Evolutionary conservation across 371 early-diverging fungal species (phyloP).

Genomic region (Mucor circinelloides): DNA sequence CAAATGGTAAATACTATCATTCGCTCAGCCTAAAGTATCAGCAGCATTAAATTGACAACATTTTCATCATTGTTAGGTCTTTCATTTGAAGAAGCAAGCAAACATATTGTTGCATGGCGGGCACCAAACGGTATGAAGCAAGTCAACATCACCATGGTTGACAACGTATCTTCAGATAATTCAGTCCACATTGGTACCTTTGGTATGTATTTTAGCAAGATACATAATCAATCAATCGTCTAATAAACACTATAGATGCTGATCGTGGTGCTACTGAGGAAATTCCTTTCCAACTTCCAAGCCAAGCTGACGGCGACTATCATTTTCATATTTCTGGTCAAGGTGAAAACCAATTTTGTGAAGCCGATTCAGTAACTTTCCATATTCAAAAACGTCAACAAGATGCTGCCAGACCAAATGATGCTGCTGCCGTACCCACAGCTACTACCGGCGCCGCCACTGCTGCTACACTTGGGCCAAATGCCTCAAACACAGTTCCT

Average conservation of each 20-base stretch:
- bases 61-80: constrained; percentile 21
- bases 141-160: constrained; percentile 38
- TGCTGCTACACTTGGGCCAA: no score
- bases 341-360: constrained; percentile 21
- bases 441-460: not conserved
- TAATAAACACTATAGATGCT: constrained; percentile 27
- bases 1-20: constrained; percentile 24
- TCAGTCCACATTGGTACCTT: constrained; percentile 28
- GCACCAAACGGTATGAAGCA: constrained; percentile 26
- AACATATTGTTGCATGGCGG: constrained; percentile 46
- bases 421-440: not conserved
- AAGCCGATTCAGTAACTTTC: constrained; percentile 31
- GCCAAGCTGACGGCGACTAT: constrained; percentile 29
- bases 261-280: constrained; percentile 32
- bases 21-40: not conserved
- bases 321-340: constrained; percentile 36
- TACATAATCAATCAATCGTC: not conserved
- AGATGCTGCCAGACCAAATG: not conserved
- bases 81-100: constrained; percentile 33
- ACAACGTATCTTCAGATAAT: constrained; percentile 12
- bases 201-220: constrained; percentile 25
- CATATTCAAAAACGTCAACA: constrained; percentile 20
- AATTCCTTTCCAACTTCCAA: constrained; percentile 28
- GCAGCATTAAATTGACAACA: not conserved
- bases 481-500: no score